Conservation (phyloP, 805 yeast species). For the Myxozyma monticola region DNA sequence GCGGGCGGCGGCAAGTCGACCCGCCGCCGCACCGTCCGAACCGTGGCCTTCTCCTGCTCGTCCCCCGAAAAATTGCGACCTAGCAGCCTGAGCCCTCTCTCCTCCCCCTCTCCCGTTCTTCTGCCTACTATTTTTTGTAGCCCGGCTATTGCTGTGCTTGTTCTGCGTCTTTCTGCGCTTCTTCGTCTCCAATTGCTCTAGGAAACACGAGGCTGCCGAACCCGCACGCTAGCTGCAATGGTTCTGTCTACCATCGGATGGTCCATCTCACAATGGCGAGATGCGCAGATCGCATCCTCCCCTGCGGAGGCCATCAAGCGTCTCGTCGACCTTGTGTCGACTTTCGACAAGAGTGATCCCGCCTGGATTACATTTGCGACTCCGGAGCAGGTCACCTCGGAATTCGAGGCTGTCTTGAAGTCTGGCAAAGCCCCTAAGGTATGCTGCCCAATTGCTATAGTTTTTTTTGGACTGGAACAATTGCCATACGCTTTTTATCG, state of each 20-base stretch:
- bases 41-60: too few species aligned
- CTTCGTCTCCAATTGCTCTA: too few species aligned
- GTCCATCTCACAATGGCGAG: constrained; percentile 77
- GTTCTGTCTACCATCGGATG: constrained; percentile 55
- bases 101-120: neutral
- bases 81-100: too few species aligned
- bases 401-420: constrained; percentile 71
- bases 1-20: constrained; percentile 16
- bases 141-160: neutral
- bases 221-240: constrained; percentile 11
- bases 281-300: constrained; percentile 62
- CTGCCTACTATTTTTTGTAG: neutral
- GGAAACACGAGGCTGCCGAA: too few species aligned
- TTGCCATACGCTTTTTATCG: too few species aligned
- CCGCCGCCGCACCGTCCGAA: too few species aligned
- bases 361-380: constrained; percentile 89
- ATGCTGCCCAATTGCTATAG: too few species aligned
- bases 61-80: too few species aligned
- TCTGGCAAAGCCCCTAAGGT: constrained; percentile 48
- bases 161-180: too few species aligned
- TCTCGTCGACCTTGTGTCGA: constrained; percentile 43
- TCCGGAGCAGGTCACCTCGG: constrained; percentile 62
- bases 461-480: too few species aligned
- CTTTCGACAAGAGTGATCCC: constrained; percentile 54
- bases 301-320: constrained; percentile 59